Evolutionary conservation across 805 yeast genomes (phyloP), one percentile per base, ranked within the genome.

Genomic region (Starmerella davenportii): DNA sequence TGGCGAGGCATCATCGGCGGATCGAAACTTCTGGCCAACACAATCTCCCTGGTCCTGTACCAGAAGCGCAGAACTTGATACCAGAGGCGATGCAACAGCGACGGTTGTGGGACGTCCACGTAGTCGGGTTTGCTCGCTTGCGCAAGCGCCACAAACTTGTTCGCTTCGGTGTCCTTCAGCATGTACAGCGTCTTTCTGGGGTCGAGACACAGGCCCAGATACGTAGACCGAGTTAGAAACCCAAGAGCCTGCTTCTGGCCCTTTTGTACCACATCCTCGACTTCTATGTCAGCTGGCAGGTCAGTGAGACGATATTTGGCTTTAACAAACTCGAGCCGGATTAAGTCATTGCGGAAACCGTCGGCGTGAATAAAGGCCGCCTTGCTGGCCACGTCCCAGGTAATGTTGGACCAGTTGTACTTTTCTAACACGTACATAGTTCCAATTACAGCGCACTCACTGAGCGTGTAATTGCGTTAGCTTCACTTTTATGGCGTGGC

Each of bases 291-390:
- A 7, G 16, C 25, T 9, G 43, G 43, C 21, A 34, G 30, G 32
- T 7, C 5, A 15, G 30, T 21, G 23, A 36, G 25, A 27, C 39
- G 33, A 21, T 33, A 37, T 30, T 36, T 19, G 14, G 16, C 30
- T 15, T 46, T 42, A 24, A 35, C 34, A 34, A 14, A 40, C 36
- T 43, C 46, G 18, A 4, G 4, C 9, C 37, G 38, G 15, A 38
- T 23, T 19, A 43, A 41, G 28, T 43, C 46, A 16, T 37, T 16
- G 25, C 41, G 41, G 38, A 40, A 45, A 34, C 44, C 21, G 29
- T 45, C 46, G 18, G 19, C 35, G 7, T 25, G 16, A 2, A 41
- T 21, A n/a, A 35, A 21, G n/a, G 46, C 30, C 2, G 38, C 38
- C 14, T 32, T 21, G 5, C 17, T 15, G 3, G 46, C 42, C 7